Evolutionary conservation across 2,329 filamentous ascomycete species (phyloP), one percentile per base, ranked within the genome.

Genomic region (Alternaria solani): DNA sequence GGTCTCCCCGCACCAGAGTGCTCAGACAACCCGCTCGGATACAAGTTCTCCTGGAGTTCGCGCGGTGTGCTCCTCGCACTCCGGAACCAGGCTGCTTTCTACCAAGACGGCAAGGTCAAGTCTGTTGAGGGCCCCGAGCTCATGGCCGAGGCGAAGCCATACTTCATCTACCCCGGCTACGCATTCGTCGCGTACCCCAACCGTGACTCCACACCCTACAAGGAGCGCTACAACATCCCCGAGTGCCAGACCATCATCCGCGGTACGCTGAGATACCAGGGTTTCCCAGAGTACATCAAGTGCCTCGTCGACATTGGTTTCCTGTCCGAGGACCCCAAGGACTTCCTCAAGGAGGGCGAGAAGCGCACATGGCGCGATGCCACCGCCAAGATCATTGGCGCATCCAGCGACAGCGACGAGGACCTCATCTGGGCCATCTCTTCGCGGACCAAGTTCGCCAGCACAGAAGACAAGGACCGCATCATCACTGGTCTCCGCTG

Each of bases 171-270:
- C 83, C 91, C 91, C 36, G 92, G 92, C 61, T 97, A 89, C 79
- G 89, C 91, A 52, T 94, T 96, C 72, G 93, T 97, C 69, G 93
- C 91, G 42, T 98, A 98, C 82, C 91, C 91, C 59, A 98, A 98
- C 88, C 86, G 94, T 70, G 94, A 98, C 81, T 94, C 89, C 20
- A 95, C 92, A 16, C 85, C 87, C 8, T 98, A 95, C 88, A 89
- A 88, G 76, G 90, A 96, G 85, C 88, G 92, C 64, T 97, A 97
- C 86, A 82, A 88, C 80, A 97, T 97, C 75, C 93, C 94, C 52
- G 94, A 98, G 83, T 93, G 92, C 14, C 81, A 96, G 80, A 97
- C 92, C 52, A 88, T 97, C 72, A 84, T 97, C 77, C 87, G 93
- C 52, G 92, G 91, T 64, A 96, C 93, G 30, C 86, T 97, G 36